Evolutionary conservation across 148 eudicot genomes (phyloP), one percentile per base, ranked within the genome.

Genomic region (Chenopodium formosanum): DNA sequence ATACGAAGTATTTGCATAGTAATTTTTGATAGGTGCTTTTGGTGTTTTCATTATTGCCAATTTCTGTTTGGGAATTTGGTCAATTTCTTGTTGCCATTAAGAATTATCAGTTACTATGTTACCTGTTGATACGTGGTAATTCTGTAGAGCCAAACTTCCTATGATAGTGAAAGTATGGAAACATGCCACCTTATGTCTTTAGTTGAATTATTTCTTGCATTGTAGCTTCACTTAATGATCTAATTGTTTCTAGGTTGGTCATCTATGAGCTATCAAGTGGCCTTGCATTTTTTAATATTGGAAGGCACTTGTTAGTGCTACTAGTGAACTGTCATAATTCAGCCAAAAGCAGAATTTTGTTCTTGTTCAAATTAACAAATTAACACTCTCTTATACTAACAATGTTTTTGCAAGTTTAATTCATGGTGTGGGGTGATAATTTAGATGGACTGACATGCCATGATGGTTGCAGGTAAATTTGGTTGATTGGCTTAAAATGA

Each of bases 401-500:
- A 22, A 47, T 48, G 34, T n/a, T 9, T 25, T 22, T 22, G 29
- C 23, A 7, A 48, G n/a, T 56, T 70, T 29, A 25, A 3, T 63
- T 22, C 9, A 47, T 73, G 73, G 37, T 34, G 9, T 66, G 2
- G 7, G 23, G 14, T 82, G 29, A 37, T 37, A 13, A 47, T 13
- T 79, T 63, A 40, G 27, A 1, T 62, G 27, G 2, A 34, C 8
- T 70, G 19, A 70, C 47, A 75, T 67, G 44, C 44, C 60, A 64
- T 81, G 56, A 76, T 85, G 64, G 25, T 60, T 82, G 83, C 87
- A 90, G 94, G 91, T 90, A 56, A 91, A 91, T 85, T 84, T 91
- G 89, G 92, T 91, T 29, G 92, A 90, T 80, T 91, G 94, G 94
- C 86, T 91, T 67, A 91, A 91, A 83, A 88, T 88, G 89, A 91